Base-by-base conservation (phyloP, 768 basidiomycete genomes). In the Mycena vitilis region DNA sequence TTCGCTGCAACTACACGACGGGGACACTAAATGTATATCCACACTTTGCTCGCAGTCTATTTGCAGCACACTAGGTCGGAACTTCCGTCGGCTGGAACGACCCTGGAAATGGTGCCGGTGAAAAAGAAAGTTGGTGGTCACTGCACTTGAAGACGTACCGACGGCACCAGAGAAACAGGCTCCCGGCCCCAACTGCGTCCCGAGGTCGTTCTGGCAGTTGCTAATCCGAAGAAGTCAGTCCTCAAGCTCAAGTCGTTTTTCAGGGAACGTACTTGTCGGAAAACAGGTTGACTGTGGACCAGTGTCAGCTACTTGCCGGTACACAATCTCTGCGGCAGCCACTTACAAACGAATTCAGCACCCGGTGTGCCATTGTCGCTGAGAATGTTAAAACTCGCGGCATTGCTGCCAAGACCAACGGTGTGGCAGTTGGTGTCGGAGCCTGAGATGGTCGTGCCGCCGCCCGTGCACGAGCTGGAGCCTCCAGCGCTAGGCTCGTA, bases 361-460 rank as follows among this genome's bases (percentile, higher is more conserved):
- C 30, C 30, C 3, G 30, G 30, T 30, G 30, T 11, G 20, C 15
- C 47, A 48, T 22, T 48, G 47, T 48, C 47, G 20, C n/a, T 10
- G 47, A 48, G 1, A 10, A 48, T 48, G 8, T 22, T 22, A 22
- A 48, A 48, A 22, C 47, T 48, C n/a, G 20, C n/a, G 47, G 47
- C 47, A 22, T 22, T 48, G 47, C 47, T 48, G n/a, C 47, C 47
- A 9, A 48, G 47, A 57, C 40, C 57, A 16, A 58, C 42, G 30
- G 15, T 16, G 42, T n/a, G 40, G 42, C 57, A 58, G 42, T 16
- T 13, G 25, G 20, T 3, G 15, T 44, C 40, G 42, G 22, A 2
- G 20, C 57, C 44, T 15, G 57, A 44, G 44, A 58, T 30, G 44
- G 57, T 58, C 12, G 57, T 58, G 57, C 57, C 57, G 22, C 57